Conservation (phyloP, 2,329 filamentous ascomycete species). For the Colletotrichum nymphaeae region DNA sequence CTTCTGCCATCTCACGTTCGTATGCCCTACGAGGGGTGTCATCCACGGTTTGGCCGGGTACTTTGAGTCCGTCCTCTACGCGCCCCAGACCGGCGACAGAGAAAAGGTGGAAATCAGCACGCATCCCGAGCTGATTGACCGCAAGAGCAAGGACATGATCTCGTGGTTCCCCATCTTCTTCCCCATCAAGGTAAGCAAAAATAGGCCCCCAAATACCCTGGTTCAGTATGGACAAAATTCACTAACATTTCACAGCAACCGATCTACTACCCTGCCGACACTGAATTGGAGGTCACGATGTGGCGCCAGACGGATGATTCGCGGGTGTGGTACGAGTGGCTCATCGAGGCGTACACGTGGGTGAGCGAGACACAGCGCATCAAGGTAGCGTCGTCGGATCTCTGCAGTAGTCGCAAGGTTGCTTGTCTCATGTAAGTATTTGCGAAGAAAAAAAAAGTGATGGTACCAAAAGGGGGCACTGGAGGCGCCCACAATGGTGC, state of each 20-base stretch:
- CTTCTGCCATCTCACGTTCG: constrained; percentile 82
- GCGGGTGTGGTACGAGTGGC: constrained; percentile 99
- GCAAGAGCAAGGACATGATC: constrained; percentile 97
- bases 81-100: constrained; percentile 55
- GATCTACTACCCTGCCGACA: constrained; percentile 84
- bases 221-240: background rate
- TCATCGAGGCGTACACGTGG: constrained; percentile 85
- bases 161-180: constrained; percentile 99
- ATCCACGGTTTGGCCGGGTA: constrained; percentile 94
- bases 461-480: constrained; percentile 14
- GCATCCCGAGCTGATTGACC: constrained; percentile 89
- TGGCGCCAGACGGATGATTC: constrained; percentile 95
- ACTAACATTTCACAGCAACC: constrained; percentile 70
- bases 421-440: constrained; percentile 74
- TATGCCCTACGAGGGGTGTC: constrained; percentile 81
- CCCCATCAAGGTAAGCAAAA: constrained; percentile 80
- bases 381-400: constrained; percentile 73
- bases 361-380: constrained; percentile 69
- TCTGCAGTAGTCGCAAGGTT: constrained; percentile 76
- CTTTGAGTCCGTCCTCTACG: constrained; percentile 96
- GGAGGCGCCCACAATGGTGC: constrained; percentile 9
- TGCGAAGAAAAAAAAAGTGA: background rate
- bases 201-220: background rate
- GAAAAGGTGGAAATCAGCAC: constrained; percentile 87
- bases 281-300: constrained; percentile 91